Base-by-base conservation (phyloP, 805 yeast species). In the Schizosaccharomyces octosporus region DNA sequence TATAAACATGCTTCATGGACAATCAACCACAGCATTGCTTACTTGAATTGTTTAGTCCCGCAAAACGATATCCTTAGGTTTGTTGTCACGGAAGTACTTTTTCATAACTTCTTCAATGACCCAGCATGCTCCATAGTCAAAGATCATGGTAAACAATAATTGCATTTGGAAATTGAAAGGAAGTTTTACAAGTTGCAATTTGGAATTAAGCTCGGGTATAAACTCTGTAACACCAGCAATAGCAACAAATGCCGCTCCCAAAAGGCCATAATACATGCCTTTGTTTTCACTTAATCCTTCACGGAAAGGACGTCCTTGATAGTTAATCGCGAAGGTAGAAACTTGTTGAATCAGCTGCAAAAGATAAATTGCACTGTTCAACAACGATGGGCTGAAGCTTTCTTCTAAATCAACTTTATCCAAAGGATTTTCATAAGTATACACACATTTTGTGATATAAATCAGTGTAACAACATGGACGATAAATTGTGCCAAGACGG, bases 241-340 rank as follows among this genome's bases (percentile, higher is more conserved):
- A 1, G 97, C 95, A 68, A 93, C 78, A 51, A 79, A 87, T 29
- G 95, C 84, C 66, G 90, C 97, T 66, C 95, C 95, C 45, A 90
- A 70, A 62, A 93, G 78, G 29, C 98, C 98, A 67, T 87, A 90
- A 74, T 84, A 90, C 97, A 93, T 93, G 66, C 97, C 97, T 73
- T 83, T 85, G 74, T 93, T 93, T 72, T 85, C 95, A 61, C 76
- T 77, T 67, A 93, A 84, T 62, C 87, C 81, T 74, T 93, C 95
- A 72, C 95, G 84, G 76, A 93, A 93, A 62, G 98, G 98, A 66
- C 85, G 82, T 62, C 98, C 98, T 75, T 87, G 95, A 73, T 93
- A 93, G 74, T 93, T 93, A 63, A 93, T 96, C 24, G 96, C 96
- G 76, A 89, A 93, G 0, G 98, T 93, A 17, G 97, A 87, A 61